Evolutionary conservation across 1,284 basidiomycete genomes (phyloP).

Genomic region (Athelia sp.): DNA sequence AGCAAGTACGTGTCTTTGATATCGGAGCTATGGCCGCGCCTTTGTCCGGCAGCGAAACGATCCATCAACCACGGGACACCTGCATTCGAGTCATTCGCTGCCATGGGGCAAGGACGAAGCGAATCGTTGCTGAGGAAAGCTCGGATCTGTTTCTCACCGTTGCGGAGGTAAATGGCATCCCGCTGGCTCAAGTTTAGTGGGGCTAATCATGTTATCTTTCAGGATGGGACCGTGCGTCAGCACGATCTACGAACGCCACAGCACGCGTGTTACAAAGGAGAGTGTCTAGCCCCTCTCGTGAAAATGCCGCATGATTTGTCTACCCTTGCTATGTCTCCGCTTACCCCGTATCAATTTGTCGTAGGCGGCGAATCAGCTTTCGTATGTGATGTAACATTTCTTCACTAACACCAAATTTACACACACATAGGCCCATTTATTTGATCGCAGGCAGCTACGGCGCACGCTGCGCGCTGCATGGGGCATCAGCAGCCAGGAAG

Average conservation of each 20-base stretch:
- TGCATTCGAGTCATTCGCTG: constrained; percentile 59
- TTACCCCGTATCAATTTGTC: constrained; percentile 71
- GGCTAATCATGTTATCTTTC: not conserved
- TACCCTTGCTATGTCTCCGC: constrained; percentile 60
- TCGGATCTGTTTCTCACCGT: constrained; percentile 84
- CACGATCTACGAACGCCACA: constrained; percentile 74
- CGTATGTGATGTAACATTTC: constrained; percentile 34
- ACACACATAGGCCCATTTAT: constrained; percentile 69
- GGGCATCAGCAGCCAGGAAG: constrained; percentile 51
- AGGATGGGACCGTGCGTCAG: constrained; percentile 76
- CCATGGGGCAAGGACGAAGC: constrained; percentile 69
- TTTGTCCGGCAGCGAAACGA: constrained; percentile 27
- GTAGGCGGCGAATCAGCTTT: constrained; percentile 70
- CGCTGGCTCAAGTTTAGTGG: not conserved
- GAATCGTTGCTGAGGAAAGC: constrained; percentile 80
- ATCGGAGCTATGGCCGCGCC: constrained; percentile 41
- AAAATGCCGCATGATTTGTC: constrained; percentile 56
- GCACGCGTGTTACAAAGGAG: constrained; percentile 51
- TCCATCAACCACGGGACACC: constrained; percentile 39
- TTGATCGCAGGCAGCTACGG: constrained; percentile 79
- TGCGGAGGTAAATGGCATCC: constrained; percentile 54
- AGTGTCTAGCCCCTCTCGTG: constrained; percentile 68
- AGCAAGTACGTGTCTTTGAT: constrained; percentile 80
- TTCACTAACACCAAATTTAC: not conserved
- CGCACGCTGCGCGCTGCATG: constrained; percentile 66